Conservation (phyloP, 495 filamentous ascomycete species). For the Aspergillus nanangensis region DNA sequence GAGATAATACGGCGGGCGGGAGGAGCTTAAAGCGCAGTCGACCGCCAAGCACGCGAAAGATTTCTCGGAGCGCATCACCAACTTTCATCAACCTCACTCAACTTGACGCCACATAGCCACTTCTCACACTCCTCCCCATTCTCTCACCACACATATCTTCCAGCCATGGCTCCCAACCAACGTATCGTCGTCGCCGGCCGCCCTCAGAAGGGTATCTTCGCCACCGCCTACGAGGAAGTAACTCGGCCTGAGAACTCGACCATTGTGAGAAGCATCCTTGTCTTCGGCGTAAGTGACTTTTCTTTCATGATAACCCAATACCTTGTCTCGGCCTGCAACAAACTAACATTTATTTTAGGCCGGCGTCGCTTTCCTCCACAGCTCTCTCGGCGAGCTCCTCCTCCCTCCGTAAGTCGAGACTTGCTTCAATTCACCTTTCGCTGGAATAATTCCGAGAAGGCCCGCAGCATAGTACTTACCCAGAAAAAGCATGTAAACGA, state of each 20-base stretch:
- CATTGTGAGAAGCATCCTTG: constrained; percentile 65
- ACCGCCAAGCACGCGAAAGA: constrained; percentile 39
- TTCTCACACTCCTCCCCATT: constrained; percentile 6
- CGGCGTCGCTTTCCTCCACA: constrained; percentile 69
- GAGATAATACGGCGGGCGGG: constrained; percentile 32
- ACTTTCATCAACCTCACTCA: no score
- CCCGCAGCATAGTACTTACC: no score
- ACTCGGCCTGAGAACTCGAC: constrained; percentile 70
- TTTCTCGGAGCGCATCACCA: constrained; percentile 37
- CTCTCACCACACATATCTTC: no score
- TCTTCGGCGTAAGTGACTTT: constrained; percentile 63
- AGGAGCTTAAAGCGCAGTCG: constrained; percentile 35
- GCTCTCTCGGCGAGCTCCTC: constrained; percentile 69
- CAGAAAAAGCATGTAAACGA: constrained; percentile 15
- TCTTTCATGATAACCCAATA: no score
- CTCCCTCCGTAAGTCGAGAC: constrained; percentile 61
- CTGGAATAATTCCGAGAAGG: no score
- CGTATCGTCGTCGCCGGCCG: constrained; percentile 28
- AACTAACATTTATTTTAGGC: constrained; percentile 38
- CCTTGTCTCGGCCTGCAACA: no score
- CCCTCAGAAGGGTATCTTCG: constrained; percentile 46
- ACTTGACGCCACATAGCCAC: no score
- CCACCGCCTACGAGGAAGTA: constrained; percentile 54
- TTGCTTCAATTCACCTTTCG: not conserved
- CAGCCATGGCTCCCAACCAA: constrained; percentile 43